Percentiles rank a stretch among this genome's conserved stretches.
Conservation (phyloP, 371 early-diverging fungal genomes). For the Mortierella sp. region DNA sequence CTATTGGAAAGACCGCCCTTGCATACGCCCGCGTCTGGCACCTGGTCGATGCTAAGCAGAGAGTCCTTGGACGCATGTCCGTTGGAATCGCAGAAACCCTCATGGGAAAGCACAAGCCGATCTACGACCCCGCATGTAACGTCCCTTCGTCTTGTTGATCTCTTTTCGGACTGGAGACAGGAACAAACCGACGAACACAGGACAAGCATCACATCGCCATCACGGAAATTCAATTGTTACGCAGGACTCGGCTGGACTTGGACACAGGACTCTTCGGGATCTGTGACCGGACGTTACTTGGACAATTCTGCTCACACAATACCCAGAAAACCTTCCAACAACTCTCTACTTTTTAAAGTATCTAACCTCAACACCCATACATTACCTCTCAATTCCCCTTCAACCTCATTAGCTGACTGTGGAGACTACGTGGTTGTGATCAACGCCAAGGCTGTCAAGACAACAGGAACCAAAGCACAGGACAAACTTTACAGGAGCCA, state of each 20-base stretch:
- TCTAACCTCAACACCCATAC: neutral
- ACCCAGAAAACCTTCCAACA: neutral
- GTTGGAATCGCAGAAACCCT: slow-evolving; percentile 92
- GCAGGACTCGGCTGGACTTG: neutral
- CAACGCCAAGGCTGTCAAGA: slow-evolving; percentile 87
- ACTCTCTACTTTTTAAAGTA: neutral
- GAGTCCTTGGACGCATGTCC: slow-evolving; percentile 91
- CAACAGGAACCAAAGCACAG: slow-evolving; percentile 90
- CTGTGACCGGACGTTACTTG: neutral
- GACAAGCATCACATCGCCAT: neutral
- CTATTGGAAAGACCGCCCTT: slow-evolving; percentile 83
- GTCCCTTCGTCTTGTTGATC: neutral
- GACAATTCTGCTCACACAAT: neutral
- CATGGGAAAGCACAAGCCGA: slow-evolving; percentile 98
- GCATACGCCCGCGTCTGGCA: slow-evolving; percentile 97
- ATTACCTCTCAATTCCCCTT: neutral
- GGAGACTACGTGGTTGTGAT: slow-evolving; percentile 99
- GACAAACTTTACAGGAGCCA: slow-evolving; percentile 94
- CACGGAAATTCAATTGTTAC: neutral
- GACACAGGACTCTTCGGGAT: neutral
- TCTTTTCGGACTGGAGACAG: too few relatives aligned
- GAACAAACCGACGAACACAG: neutral
- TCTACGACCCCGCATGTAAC: slow-evolving; percentile 91
- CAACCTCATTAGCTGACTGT: slow-evolving; percentile 80
- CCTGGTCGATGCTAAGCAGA: slow-evolving; percentile 92